Percentiles rank a stretch among this genome's conserved stretches.
Conservation (phyloP, 2,329 filamentous ascomycete genomes). For the Sordariomycetes sp. region DNA sequence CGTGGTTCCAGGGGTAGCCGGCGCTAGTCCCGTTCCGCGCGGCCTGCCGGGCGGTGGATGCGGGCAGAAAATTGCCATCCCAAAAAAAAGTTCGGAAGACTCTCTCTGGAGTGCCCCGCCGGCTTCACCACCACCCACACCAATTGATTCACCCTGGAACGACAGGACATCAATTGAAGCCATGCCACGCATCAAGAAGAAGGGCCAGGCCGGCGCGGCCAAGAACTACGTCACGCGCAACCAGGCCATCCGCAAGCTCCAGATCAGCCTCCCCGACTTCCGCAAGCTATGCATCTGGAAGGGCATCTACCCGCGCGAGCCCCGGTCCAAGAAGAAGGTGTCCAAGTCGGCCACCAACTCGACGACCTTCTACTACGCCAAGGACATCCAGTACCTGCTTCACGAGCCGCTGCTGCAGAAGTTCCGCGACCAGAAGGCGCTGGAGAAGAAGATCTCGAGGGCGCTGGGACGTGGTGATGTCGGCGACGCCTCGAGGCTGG, state of each 20-base stretch:
- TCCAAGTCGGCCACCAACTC: conserved; percentile 82
- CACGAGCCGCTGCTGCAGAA: conserved; percentile 91
- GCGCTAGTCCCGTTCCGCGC: background rate
- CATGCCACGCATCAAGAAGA: conserved; percentile 82
- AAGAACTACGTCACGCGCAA: conserved; percentile 98
- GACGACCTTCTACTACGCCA: conserved; percentile 86
- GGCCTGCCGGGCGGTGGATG: background rate
- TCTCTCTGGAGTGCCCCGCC: conserved; percentile 4
- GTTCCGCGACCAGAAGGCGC: conserved; percentile 92
- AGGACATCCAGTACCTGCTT: conserved; percentile 96
- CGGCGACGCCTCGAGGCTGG: conserved; percentile 76
- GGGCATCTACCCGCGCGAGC: conserved; percentile 96
- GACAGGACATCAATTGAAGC: no score
- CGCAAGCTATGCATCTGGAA: conserved; percentile 99
- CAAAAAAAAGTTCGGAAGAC: conserved; percentile 18
- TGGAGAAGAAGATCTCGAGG: conserved; percentile 94
- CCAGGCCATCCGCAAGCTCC: conserved; percentile 93
- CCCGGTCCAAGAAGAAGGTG: conserved; percentile 93
- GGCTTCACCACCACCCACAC: background rate
- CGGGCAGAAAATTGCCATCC: background rate
- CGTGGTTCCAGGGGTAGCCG: background rate
- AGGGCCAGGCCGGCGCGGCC: conserved; percentile 82
- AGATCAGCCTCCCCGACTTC: conserved; percentile 95
- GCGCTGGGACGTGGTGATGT: conserved; percentile 89
- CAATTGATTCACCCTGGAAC: background rate